These are phyloP conservation scores for Claviceps africana DNA, from an alignment of 2,329 filamentous ascomycete species.

Conservation along the genomic window DNA sequence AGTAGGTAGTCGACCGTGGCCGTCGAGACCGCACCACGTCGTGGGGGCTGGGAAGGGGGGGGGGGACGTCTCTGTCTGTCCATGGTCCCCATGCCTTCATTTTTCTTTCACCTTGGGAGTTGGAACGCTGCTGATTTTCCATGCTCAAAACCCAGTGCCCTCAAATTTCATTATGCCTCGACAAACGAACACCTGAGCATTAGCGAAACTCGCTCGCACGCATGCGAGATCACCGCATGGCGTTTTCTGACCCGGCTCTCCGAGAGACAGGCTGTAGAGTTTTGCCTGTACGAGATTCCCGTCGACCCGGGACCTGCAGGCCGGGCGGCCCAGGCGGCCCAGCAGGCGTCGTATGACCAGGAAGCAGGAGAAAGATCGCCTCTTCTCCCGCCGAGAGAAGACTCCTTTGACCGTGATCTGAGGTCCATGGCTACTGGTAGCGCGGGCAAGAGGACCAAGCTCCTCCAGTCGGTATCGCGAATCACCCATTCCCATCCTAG, in stretches of 20 bases:
- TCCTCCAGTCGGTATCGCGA: conserved; percentile 40
- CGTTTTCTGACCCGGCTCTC: conserved; percentile 58
- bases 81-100: too few relatives aligned
- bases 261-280: conserved; percentile 60
- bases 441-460: conserved; percentile 30
- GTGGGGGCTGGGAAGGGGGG: too few relatives aligned
- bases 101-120: too few relatives aligned
- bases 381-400: conserved; percentile 26
- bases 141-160: conserved; percentile 36
- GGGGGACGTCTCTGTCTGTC: too few relatives aligned
- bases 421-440: conserved; percentile 21
- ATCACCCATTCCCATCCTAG: conserved; percentile 29
- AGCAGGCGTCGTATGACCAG: conserved; percentile 15
- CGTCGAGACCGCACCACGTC: too few relatives aligned
- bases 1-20: too few relatives aligned
- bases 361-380: conserved; percentile 34
- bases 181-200: conserved; percentile 50
- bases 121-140: neutral
- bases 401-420: conserved; percentile 11
- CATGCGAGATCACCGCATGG: conserved; percentile 73
- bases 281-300: conserved; percentile 59
- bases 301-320: conserved; percentile 17
- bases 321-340: neutral
- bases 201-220: conserved; percentile 53
- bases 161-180: conserved; percentile 60